A percentile compares a stretch with the other conserved stretches of the same genome.
phyloP scores from a whole-genome alignment of 2,329 filamentous ascomycete genomes.

The Chrysoporthe puriensis region DNA sequence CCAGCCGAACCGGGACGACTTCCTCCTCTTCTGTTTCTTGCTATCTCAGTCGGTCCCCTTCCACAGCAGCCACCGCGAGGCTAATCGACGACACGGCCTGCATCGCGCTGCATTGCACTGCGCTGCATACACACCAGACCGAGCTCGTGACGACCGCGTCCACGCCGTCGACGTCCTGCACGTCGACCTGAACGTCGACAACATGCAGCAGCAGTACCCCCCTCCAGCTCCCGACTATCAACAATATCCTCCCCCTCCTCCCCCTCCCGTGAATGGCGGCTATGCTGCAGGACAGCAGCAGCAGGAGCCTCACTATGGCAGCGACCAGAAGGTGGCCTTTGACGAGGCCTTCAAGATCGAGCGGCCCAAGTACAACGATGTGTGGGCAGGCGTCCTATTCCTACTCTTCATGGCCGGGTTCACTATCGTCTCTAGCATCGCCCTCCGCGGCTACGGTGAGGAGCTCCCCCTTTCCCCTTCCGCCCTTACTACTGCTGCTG shows the following conservation, averaged over 20 bases:
- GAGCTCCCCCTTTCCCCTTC: background rate
- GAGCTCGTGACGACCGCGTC: no score
- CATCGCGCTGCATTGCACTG: background rate
- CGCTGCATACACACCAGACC: background rate
- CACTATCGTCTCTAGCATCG: slow-evolving; percentile 73
- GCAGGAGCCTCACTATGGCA: slow-evolving; percentile 26
- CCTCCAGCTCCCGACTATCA: background rate
- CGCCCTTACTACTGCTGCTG: background rate
- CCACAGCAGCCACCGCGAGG: background rate
- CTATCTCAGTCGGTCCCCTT: background rate
- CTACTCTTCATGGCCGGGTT: slow-evolving; percentile 58
- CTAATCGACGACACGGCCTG: background rate
- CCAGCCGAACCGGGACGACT: no score
- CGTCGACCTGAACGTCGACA: background rate
- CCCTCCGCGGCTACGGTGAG: slow-evolving; percentile 72
- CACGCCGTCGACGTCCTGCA: background rate
- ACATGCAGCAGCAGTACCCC: slow-evolving; percentile 10
- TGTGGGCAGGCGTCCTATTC: slow-evolving; percentile 80
- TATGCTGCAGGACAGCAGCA: slow-evolving; percentile 16
- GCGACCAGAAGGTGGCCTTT: slow-evolving; percentile 61
- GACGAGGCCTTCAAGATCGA: slow-evolving; percentile 82
- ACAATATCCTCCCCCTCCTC: slow-evolving; percentile 11
- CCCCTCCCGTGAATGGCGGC: slow-evolving; percentile 8
- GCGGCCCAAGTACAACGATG: slow-evolving; percentile 85
- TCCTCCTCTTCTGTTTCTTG: no score